These are phyloP conservation scores for Polygonum maritimum DNA, from an alignment of 148 eudicot species.

Conservation along the genomic window DNA sequence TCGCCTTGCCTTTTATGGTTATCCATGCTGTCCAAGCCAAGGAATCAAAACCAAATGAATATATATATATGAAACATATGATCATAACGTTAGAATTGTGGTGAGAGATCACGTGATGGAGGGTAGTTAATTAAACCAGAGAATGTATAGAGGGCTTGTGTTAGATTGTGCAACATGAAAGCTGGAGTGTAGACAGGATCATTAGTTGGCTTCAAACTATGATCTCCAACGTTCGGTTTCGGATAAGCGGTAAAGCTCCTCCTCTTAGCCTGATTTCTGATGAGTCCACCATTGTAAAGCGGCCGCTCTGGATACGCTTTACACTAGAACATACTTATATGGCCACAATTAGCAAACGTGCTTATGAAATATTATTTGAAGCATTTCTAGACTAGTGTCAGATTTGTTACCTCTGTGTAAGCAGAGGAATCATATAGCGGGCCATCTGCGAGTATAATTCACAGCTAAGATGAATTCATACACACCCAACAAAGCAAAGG, in stretches of 20 bases:
- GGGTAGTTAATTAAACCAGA: slow-evolving; percentile 19
- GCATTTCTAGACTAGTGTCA: too few relatives aligned
- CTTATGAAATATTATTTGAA: neutral
- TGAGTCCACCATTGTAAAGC: slow-evolving; percentile 32
- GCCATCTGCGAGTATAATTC: slow-evolving; percentile 34
- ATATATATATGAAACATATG: neutral
- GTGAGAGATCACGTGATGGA: neutral
- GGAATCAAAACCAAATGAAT: neutral
- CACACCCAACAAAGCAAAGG: neutral
- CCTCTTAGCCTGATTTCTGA: slow-evolving; percentile 11
- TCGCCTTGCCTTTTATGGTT: slow-evolving; percentile 30
- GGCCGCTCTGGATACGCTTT: slow-evolving; percentile 28
- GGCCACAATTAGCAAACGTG: neutral
- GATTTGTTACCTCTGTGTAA: slow-evolving; percentile 31
- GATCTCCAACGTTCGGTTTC: neutral
- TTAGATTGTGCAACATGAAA: slow-evolving; percentile 27
- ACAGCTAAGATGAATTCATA: neutral
- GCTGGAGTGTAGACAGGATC: slow-evolving; percentile 16
- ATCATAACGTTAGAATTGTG: neutral
- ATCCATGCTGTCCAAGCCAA: slow-evolving; percentile 52
- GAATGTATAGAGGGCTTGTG: slow-evolving; percentile 21
- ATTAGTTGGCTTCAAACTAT: neutral
- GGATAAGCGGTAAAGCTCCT: neutral
- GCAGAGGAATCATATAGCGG: slow-evolving; percentile 60
- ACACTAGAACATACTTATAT: slow-evolving; percentile 18